Evolutionary conservation across 2,329 filamentous ascomycete genomes (phyloP), one percentile per base, ranked within the genome.

Genomic region (Trichophyton rubrum): DNA sequence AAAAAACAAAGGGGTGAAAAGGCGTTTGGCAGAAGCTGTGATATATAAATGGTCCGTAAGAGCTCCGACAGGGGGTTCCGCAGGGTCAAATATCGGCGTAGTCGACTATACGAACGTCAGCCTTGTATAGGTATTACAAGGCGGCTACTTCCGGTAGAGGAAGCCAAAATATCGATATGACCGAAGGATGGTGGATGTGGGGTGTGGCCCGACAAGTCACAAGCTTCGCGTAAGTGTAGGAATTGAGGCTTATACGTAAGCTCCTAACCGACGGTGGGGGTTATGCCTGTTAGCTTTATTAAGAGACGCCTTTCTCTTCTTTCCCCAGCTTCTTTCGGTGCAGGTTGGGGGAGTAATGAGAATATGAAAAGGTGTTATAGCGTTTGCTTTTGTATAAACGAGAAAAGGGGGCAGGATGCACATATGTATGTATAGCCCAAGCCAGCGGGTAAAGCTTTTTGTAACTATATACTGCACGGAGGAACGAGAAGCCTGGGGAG

Each of bases 81-180:
- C 24, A 55, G n/a, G 33, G 24, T 35, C 30, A 55, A 35, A 35
- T 35, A 35, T 9, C 27, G 30, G 17, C n/a, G 30, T 35, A 6
- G 49, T 35, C 49, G 13, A 20, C 13, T 35, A 55, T 55, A 55
- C 49, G 49, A 55, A 55, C 1, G 24, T 27, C 49, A 55, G 49
- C 49, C 49, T 55, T 35, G 49, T 55, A 55, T 35, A 55, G n/a
- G 49, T 55, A 33, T 55, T 33, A 55, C 49, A 55, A 38, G 49
- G 49, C 49, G 49, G 27, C 6, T 55, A 55, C 27, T 55, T 55
- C 49, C 27, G 49, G 24, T 55, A 27, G 27, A 33, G n/a, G 49
- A 35, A 35, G 13, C 49, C 49, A 6, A 35, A 27, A 55, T 13
- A 20, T 35, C 49, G 24, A 55, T 55, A 33, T 55, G 49, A 38